Base-by-base conservation (phyloP, 2,329 filamentous ascomycete species). In the Diaporthe ampelina region DNA sequence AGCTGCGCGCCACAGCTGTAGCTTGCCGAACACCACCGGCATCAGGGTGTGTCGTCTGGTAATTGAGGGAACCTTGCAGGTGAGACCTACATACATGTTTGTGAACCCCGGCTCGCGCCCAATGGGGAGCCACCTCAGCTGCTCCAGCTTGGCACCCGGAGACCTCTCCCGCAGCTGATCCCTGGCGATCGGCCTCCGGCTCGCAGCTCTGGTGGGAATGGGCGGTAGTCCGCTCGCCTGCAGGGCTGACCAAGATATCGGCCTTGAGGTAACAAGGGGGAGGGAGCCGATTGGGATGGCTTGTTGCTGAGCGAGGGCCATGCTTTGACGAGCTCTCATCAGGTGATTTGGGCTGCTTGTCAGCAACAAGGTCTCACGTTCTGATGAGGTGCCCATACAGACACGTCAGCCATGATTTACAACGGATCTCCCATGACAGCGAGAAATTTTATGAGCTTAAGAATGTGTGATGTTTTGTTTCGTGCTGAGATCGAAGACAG, bases 1-100 rank as follows among this genome's bases (percentile, higher is more conserved):
- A 68, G 63, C 63, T 63, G 70, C 70, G 70, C 43, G 35, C 70
- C 70, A 72, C 57, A 63, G 57, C 57, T 72, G 70, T 72, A 63
- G 70, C 57, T 45, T 40, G 54, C 70, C 70, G 69, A 50, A 71
- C 69, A 21, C 43, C 43, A 52, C 52, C 32, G 17, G 40, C 57
- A 52, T 43, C 52, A n/a, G 50, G 50, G 57, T n/a, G 45, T 40
- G 57, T 54, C 70, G 57, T 61, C 54, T 37, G 57, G 57, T 63
- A 63, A 37, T 29, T 63, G 15, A 63, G 40, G 45, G 70, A 72
- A 72, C 57, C 70, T 63, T 72, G 70, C 70, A 72, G 58, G 57
- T 59, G 57, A 63, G 57, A 54, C 40, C 48, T 52, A 56, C 70
- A 54, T 54, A 61, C 68, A 70, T 72, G 59, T 72, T 32, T 45